Evolutionary conservation across 352 stramenopile species (phyloP), one percentile per base, ranked within the genome.

Genomic region (Albugo candida): DNA sequence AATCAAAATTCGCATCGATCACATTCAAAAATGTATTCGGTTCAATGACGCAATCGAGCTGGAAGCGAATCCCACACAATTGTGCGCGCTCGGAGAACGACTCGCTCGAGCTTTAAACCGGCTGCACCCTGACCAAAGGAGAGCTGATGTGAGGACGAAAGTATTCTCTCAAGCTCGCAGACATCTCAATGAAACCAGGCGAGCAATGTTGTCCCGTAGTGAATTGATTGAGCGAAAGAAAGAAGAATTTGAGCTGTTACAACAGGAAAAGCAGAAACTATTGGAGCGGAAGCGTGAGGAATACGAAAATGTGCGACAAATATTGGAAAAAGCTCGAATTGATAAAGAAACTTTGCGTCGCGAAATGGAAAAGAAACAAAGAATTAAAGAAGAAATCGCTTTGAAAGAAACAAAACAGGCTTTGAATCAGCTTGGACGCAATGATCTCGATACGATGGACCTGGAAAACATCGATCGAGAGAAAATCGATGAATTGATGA

Each of bases 181-280:
- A 19, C 64, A 59, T 37, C 45, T 94, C 17, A 55, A 73, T 31
- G 43, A 61, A 19, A 82, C 96, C 49, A 87, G 95, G 51, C 61
- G 65, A n/a, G 63, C 69, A 21, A 85, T 93, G 49, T 60, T 97
- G 4, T 77, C 79, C 40, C 83, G 93, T 41, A 94, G 94, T 41
- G 75, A 89, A 43, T 65, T 96, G 37, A 98, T 98, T 55, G 92
- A 98, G 61, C 85, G 91, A 53, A 86, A 94, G 36, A 98, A 98
- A 64, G 93, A 98, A 61, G 89, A 97, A 57, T 70, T 93, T 0
- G 93, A 98, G 59, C 81, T 92, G 18, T 56, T 95, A 46, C 79
- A 93, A 55, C 83, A 96, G 58, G 91, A 97, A 51, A 88, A 93
- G 49, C 52, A 85, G 24, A 81, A 87, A 50, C 75, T 74, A 40